phyloP scores from a whole-genome alignment of 768 basidiomycete genomes.

The Phanerochaete sordida region DNA sequence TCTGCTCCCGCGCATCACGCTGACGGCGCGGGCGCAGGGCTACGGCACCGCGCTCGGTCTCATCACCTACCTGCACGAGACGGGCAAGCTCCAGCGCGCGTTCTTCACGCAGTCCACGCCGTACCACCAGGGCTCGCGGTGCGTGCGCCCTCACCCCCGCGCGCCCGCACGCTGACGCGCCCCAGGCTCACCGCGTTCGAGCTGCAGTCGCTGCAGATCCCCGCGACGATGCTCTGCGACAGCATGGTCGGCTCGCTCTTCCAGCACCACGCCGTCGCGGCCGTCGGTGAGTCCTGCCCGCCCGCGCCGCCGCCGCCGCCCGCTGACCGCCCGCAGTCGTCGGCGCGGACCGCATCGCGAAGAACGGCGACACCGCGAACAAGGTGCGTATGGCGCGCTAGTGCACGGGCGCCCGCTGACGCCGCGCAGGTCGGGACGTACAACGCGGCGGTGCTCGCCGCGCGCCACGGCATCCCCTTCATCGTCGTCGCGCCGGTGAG shows the following conservation, averaged over 20 bases:
- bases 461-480: conserved; percentile 84
- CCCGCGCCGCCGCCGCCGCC: not conserved
- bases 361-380: conserved; percentile 96
- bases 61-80: conserved; percentile 86
- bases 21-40: conserved; percentile 50
- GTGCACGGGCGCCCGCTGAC: not conserved
- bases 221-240: conserved; percentile 93
- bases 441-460: conserved; percentile 91
- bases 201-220: conserved; percentile 77
- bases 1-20: not conserved
- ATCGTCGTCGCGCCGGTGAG: conserved; percentile 92
- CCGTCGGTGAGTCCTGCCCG: conserved; percentile 53
- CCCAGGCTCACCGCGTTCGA: conserved; percentile 85
- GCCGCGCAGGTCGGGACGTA: conserved; percentile 77
- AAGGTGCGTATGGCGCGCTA: conserved; percentile 47
- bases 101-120: conserved; percentile 94
- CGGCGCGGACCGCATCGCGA: conserved; percentile 85
- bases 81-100: conserved; percentile 70
- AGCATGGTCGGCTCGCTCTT: conserved; percentile 97
- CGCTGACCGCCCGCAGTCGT: conserved; percentile 47
- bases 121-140: conserved; percentile 91
- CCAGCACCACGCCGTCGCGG: conserved; percentile 81
- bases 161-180: not conserved
- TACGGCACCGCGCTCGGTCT: conserved; percentile 94
- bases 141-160: conserved; percentile 3